Base-by-base conservation (phyloP, 2,329 filamentous ascomycete genomes). In the Phyllosticta paracitricarpa region DNA sequence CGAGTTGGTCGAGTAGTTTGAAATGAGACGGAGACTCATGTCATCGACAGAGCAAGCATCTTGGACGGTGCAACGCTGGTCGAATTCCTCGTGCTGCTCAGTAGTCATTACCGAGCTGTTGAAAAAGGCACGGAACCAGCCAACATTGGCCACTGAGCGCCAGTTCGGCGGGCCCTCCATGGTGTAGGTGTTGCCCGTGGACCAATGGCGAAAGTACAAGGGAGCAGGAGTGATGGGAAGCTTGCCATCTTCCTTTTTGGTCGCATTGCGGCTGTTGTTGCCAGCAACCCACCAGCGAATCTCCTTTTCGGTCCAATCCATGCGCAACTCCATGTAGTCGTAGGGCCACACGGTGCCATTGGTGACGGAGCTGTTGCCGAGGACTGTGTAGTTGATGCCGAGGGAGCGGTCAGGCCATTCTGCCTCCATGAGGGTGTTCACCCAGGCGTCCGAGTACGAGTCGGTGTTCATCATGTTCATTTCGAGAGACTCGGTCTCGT, bases 101-200 rank as follows among this genome's bases (percentile, higher is more conserved):
- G 69, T 59, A 8, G 69, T 76, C 67, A 72, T 76, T 7, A 71
- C 64, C 1, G 78, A 79, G 0, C 77, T 77, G 64, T 81, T 81
- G 72, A 81, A 81, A 65, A 81, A 81, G 28, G 77, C 68, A n/a
- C 78, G 73, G 9, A 76, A 72, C 75, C 77, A 81, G 7, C 70
- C 75, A 33, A 81, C 66, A 25, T 75, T 75, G 4, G 78, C 78
- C 22, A 69, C 66, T 2, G 76, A 73, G n/a, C 66, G 68, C 22
- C 70, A 70, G 17, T 51, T 55, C 1, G 78, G 78, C 14, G 79
- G 79, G 4, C 78, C 78, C 65, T 76, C 69, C 71, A 77, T 79
- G 1, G 70, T 76, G 63, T 73, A 74, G 12, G 66, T 64, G 63
- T 80, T 77, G 9, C 78, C 78, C 8, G 72, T 74, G 0, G 77